Evolutionary conservation across 257 asterid species (phyloP).

Genomic region (Rhazya stricta): DNA sequence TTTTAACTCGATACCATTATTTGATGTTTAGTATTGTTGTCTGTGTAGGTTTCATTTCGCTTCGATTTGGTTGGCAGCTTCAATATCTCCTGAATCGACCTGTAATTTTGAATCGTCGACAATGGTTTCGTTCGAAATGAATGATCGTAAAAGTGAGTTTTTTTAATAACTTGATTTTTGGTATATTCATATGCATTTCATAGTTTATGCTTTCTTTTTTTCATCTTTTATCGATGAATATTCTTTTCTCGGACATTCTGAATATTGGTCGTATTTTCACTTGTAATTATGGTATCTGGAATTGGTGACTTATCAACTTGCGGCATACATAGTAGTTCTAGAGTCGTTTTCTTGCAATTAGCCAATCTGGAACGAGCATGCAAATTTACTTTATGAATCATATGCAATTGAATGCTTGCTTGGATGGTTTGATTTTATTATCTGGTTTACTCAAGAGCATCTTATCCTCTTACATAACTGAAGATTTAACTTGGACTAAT

Average conservation of each 20-base stretch:
- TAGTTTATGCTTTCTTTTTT: too few relatives aligned
- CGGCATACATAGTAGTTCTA: background rate
- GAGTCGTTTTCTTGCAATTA: background rate
- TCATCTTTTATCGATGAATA: background rate
- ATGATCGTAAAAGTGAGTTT: conserved; percentile 67
- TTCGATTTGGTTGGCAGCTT: background rate
- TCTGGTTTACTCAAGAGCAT: background rate
- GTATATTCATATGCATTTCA: background rate
- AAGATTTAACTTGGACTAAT: conserved; percentile 4
- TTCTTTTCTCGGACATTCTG: background rate
- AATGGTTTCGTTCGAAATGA: conserved; percentile 83
- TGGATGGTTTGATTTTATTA: background rate
- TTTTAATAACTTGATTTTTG: conserved; percentile 4
- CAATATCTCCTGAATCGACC: background rate
- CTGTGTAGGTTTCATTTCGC: conserved; percentile 10
- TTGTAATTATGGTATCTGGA: background rate
- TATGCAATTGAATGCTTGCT: background rate
- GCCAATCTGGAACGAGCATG: background rate
- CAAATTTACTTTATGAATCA: background rate
- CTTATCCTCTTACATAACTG: conserved; percentile 1
- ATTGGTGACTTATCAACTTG: background rate
- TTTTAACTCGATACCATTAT: background rate
- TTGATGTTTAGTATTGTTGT: background rate
- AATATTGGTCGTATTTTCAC: background rate
- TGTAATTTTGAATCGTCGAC: conserved; percentile 17